A percentile compares a stretch with the other conserved stretches of the same genome.
phyloP scores from a whole-genome alignment of 768 basidiomycete genomes.

The Amanita muscaria region DNA sequence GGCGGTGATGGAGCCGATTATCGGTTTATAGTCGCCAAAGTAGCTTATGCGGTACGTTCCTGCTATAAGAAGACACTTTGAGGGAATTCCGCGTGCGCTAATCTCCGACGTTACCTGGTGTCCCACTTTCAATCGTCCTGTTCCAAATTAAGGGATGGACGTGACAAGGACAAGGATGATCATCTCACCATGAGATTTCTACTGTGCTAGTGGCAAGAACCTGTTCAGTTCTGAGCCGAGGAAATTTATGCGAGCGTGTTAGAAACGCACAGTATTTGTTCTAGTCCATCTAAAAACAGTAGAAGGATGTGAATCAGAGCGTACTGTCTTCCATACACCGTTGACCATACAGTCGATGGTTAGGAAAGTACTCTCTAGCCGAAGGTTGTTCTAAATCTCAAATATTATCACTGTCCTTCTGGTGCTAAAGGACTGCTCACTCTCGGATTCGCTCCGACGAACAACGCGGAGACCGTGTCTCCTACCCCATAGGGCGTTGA shows the following conservation, averaged over 20 bases:
- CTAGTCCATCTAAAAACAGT: constrained; percentile 60
- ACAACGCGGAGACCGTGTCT: constrained; percentile 50
- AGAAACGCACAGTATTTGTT: constrained; percentile 38
- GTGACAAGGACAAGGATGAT: neutral
- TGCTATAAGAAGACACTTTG: constrained; percentile 26
- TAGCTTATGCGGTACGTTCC: constrained; percentile 67
- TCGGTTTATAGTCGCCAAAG: constrained; percentile 68
- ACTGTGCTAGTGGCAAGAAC: constrained; percentile 55
- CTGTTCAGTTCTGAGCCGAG: constrained; percentile 19
- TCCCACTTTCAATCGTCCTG: constrained; percentile 58
- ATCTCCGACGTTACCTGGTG: constrained; percentile 34
- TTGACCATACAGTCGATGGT: constrained; percentile 47
- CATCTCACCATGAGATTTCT: constrained; percentile 52
- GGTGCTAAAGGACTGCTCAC: constrained; percentile 28
- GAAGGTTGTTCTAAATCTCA: constrained; percentile 57
- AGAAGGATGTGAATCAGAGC: constrained; percentile 74
- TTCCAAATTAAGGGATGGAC: constrained; percentile 8
- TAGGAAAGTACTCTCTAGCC: constrained; percentile 65
- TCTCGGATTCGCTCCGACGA: constrained; percentile 73
- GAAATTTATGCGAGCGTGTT: neutral
- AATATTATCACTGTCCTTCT: constrained; percentile 5
- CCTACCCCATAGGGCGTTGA: constrained; percentile 42
- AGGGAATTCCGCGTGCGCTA: constrained; percentile 1
- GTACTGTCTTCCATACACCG: constrained; percentile 46
- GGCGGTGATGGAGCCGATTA: constrained; percentile 51